Conservation (phyloP, 2,329 filamentous ascomycete genomes). For the Ophiocordyceps polyrhachis-furcata region DNA sequence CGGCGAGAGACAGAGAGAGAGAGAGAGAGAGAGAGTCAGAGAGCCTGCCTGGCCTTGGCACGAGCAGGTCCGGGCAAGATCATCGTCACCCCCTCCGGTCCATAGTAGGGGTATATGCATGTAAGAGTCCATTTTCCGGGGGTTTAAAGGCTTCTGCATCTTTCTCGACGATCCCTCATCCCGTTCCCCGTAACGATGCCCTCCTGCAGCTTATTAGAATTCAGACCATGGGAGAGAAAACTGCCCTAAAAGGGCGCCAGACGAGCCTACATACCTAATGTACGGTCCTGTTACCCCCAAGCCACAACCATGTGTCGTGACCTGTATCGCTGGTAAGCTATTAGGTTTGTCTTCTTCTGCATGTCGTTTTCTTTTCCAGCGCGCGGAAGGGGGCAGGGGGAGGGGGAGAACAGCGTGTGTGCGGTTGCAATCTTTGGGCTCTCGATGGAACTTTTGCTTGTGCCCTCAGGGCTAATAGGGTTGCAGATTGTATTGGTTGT, state of each 20-base stretch:
- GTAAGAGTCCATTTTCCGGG: not conserved
- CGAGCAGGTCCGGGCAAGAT: not conserved
- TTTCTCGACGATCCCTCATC: not conserved
- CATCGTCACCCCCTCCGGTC: not conserved
- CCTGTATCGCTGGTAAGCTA: not conserved
- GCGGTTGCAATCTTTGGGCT: conserved; percentile 1
- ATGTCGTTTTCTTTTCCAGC: not conserved
- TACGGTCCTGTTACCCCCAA: too few relatives aligned
- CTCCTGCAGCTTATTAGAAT: not conserved
- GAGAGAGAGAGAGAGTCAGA: conserved; percentile 2
- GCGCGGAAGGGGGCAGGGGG: too few relatives aligned
- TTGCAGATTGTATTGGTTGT: conserved; percentile 3
- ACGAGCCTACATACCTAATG: too few relatives aligned
- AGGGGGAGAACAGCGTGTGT: too few relatives aligned
- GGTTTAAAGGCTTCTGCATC: not conserved
- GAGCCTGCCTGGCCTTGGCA: conserved; percentile 1
- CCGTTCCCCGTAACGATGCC: not conserved
- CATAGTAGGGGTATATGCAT: not conserved
- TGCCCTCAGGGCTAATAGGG: conserved; percentile 2
- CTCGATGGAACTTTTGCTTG: conserved; percentile 7
- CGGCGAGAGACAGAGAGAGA: not conserved
- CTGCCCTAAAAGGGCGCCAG: too few relatives aligned
- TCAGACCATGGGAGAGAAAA: too few relatives aligned
- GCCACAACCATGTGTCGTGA: not conserved
- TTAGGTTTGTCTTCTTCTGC: not conserved